Base-by-base conservation (phyloP, 1,284 basidiomycete genomes). In the Ceratobasidium sp. region DNA sequence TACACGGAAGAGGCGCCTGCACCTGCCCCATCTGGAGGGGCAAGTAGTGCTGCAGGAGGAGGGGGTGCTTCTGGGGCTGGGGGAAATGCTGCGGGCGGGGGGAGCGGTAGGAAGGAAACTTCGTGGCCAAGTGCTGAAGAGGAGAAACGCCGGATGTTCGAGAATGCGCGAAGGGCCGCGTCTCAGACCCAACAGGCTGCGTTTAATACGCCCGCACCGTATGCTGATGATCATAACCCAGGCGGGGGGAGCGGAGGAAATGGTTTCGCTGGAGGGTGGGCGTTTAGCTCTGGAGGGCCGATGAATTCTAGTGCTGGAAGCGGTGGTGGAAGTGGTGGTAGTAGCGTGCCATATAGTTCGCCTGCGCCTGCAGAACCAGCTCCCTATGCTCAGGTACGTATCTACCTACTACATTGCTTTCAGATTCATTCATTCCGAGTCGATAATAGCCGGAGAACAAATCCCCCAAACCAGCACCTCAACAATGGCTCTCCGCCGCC, bases 401-500 rank as follows among this genome's bases (percentile, higher is more conserved):
- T 40, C 12, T 56, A 7, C 0, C 20, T 0, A 2, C 39, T 23
- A 42, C 9, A 44, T 64, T n/a, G 20, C 13, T 15, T 4, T n/a
- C n/a, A 10, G 6, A 40, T 51, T 33, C 33, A 33, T 33, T 64
- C 39, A 64, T 15, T 9, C 15, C 12, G 12, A 20, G 33, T 58
- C 44, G 0, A 40, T 53, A 56, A 20, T 49, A 55, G 67, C 51
- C 39, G n/a, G 51, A 55, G 13, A 46, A 44, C 33, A 39, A 60
- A 28, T 51, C 63, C 18, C 28, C 70, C 6, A 71, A 40, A 28
- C 63, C 64, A 13, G 56, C 67, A 6, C 66, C 64, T 20, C 78
- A 71, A n/a, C 70, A 61, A 44, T 76, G 72, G 71, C 60, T 69
- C 12, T 82, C 83, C 4, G 83, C 85, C 9, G 85, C 84, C 53